These are phyloP conservation scores for Cutaneotrichosporon mucoides DNA, from an alignment of 1,284 basidiomycete species.

Conservation along the genomic window DNA sequence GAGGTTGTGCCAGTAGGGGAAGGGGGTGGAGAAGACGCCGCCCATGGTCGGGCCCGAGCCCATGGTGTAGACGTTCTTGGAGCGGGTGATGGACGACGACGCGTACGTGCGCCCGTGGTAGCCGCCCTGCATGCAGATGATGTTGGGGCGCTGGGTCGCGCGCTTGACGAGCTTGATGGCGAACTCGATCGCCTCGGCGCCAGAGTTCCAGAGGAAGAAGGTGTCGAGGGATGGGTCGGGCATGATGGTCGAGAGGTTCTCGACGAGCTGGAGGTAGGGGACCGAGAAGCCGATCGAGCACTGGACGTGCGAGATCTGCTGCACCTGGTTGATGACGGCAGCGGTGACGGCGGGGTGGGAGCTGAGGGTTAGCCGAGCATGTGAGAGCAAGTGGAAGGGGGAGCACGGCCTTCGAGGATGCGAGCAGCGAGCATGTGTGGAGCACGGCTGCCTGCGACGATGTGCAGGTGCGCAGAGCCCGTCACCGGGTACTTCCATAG, in stretches of 20 bases:
- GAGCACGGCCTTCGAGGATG: too few relatives aligned
- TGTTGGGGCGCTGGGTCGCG: constrained; percentile 74
- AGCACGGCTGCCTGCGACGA: too few relatives aligned
- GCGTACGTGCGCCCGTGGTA: constrained; percentile 78
- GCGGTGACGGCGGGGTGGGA: constrained; percentile 78
- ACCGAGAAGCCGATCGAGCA: constrained; percentile 30
- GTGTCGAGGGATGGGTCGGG: constrained; percentile 51
- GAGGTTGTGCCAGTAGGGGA: constrained; percentile 90
- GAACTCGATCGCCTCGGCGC: constrained; percentile 36
- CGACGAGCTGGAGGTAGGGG: constrained; percentile 23
- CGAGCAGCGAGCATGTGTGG: too few relatives aligned
- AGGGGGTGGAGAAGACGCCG: constrained; percentile 75
- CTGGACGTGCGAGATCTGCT: constrained; percentile 72
- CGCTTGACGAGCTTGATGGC: constrained; percentile 56
- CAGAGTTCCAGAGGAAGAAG: constrained; percentile 94
- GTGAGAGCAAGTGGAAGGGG: constrained; percentile 19
- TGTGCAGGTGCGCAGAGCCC: too few relatives aligned
- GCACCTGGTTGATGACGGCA: constrained; percentile 78
- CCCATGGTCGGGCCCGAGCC: constrained; percentile 39
- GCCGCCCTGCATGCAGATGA: constrained; percentile 80
- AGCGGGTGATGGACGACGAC: constrained; percentile 80
- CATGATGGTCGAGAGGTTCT: constrained; percentile 24
- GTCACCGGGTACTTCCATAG: too few relatives aligned
- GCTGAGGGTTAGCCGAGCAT: constrained; percentile 48
- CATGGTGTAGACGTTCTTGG: constrained; percentile 82